Conservation (phyloP, 2,329 filamentous ascomycete genomes). For the Fusarium brachygibbosum region DNA sequence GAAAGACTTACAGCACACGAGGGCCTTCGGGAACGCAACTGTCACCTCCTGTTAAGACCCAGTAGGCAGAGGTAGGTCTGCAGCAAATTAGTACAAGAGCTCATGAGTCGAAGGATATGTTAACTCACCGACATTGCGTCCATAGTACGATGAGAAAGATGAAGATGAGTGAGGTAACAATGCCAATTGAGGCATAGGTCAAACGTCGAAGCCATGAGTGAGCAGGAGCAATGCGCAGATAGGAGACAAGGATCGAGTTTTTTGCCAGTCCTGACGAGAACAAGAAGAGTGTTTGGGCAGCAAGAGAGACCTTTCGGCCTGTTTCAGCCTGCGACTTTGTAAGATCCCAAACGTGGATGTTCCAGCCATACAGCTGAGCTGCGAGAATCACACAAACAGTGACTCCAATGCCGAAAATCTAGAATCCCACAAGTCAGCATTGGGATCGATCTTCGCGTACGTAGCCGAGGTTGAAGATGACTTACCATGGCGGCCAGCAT, state of each 20-base stretch:
- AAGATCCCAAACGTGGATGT: slow-evolving; percentile 57
- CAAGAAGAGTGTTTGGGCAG: slow-evolving; percentile 57
- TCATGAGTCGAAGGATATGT: not conserved
- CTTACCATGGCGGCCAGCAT: slow-evolving; percentile 57
- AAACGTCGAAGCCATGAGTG: slow-evolving; percentile 52
- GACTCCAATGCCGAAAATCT: slow-evolving; percentile 54
- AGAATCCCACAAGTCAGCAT: slow-evolving; percentile 30
- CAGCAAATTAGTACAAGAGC: not conserved
- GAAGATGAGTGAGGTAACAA: slow-evolving; percentile 50
- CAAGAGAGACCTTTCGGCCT: slow-evolving; percentile 56
- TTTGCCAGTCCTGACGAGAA: slow-evolving; percentile 57
- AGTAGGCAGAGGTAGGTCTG: slow-evolving; percentile 46
- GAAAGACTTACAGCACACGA: slow-evolving; percentile 42
- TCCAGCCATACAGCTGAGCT: slow-evolving; percentile 55
- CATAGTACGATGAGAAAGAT: slow-evolving; percentile 55
- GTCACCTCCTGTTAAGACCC: slow-evolving; percentile 38
- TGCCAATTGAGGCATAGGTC: slow-evolving; percentile 48
- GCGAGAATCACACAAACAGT: slow-evolving; percentile 55
- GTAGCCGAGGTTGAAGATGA: slow-evolving; percentile 30
- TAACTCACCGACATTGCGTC: slow-evolving; percentile 55
- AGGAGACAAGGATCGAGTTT: slow-evolving; percentile 57
- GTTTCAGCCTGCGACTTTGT: slow-evolving; percentile 45
- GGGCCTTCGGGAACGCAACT: slow-evolving; percentile 52
- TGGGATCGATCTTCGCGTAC: slow-evolving; percentile 16
- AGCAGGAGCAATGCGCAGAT: slow-evolving; percentile 56